Percentiles rank a stretch among this genome's conserved stretches.
phyloP scores from a whole-genome alignment of 768 basidiomycete species.

The Aureoboletus auriporus region DNA sequence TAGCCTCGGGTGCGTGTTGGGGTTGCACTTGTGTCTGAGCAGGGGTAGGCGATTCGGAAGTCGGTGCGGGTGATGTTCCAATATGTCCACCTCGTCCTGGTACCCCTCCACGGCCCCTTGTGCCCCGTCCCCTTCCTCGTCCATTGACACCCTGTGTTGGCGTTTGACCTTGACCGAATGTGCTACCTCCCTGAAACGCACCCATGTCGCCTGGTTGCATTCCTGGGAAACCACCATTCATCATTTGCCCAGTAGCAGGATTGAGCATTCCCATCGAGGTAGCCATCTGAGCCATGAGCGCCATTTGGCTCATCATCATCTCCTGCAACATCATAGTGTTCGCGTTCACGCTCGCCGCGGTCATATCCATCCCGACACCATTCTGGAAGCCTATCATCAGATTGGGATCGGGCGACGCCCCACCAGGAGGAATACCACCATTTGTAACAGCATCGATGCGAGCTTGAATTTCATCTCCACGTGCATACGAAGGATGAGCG shows the following conservation, averaged over 20 bases:
- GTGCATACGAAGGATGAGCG: conserved; percentile 28
- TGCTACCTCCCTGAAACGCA: conserved; percentile 36
- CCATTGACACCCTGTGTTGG: conserved; percentile 25
- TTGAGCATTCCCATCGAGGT: conserved; percentile 76
- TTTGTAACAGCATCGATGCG: conserved; percentile 76
- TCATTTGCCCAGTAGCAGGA: conserved; percentile 53
- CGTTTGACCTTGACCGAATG: conserved; percentile 19
- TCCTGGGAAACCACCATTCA: conserved; percentile 54
- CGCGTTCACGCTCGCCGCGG: conserved; percentile 49
- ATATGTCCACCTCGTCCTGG: conserved; percentile 39
- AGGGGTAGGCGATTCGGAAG: conserved; percentile 16
- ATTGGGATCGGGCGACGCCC: conserved; percentile 22
- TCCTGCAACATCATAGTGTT: conserved; percentile 79
- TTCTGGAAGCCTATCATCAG: conserved; percentile 46
- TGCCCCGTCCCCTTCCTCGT: conserved; percentile 45
- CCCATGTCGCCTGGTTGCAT: conserved; percentile 52
- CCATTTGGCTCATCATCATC: conserved; percentile 90
- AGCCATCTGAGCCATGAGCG: conserved; percentile 91
- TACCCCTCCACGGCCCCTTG: conserved; percentile 44
- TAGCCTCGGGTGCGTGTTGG: conserved; percentile 15
- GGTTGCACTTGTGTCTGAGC: conserved; percentile 17
- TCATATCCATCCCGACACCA: conserved; percentile 42
- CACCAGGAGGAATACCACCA: conserved; percentile 39
- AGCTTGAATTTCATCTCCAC: conserved; percentile 70
- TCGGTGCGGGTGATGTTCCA: conserved; percentile 21